These are phyloP conservation scores for Cyberlindnera euphorbiae DNA, from an alignment of 805 yeast genomes.

Conservation along the genomic window DNA sequence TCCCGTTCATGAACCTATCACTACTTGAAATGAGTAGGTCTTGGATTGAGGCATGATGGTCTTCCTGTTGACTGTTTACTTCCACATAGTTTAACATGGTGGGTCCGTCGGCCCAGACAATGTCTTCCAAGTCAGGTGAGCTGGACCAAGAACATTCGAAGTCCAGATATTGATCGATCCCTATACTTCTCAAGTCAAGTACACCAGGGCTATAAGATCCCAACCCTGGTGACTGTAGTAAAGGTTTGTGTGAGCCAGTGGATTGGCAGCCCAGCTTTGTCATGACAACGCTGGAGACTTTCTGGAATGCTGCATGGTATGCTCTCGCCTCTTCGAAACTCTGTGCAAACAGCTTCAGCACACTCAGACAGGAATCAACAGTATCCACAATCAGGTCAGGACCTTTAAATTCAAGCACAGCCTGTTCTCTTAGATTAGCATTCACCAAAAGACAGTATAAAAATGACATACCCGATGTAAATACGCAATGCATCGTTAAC, in stretches of 20 bases:
- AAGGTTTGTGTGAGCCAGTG: background rate
- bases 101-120: no score
- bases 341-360: conserved; percentile 29
- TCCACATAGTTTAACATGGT: no score
- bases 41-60: no score
- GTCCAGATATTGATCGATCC: conserved; percentile 17
- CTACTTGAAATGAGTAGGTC: no score
- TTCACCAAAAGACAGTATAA: conserved; percentile 31
- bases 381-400: conserved; percentile 27
- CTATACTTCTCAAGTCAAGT: conserved; percentile 11
- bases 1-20: no score
- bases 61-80: no score
- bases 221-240: background rate
- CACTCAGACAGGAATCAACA: conserved; percentile 26
- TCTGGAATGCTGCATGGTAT: conserved; percentile 29
- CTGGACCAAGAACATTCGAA: conserved; percentile 2
- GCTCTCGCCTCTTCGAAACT: conserved; percentile 24
- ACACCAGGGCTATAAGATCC: conserved; percentile 4
- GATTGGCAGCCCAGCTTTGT: conserved; percentile 10
- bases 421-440: conserved; percentile 7
- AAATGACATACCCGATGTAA: conserved; percentile 30
- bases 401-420: conserved; percentile 25
- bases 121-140: no score
- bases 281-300: conserved; percentile 21
- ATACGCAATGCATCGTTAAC: conserved; percentile 30